Percentiles rank a stretch among this genome's conserved stretches.
Conservation (phyloP, 768 basidiomycete species). For the Agrocybe pediades region DNA sequence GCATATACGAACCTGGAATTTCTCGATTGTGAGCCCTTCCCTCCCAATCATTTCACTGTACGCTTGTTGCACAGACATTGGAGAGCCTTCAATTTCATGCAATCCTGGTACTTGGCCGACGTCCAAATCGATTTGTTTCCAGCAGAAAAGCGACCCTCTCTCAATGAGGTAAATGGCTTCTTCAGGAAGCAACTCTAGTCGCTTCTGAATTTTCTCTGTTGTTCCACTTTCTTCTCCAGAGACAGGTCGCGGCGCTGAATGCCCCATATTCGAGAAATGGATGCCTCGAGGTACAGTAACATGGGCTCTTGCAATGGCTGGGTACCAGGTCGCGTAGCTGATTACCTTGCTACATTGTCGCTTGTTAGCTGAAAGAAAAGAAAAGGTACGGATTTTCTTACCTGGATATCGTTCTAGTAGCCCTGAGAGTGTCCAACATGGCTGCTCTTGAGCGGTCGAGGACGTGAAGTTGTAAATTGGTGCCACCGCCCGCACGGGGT, state of each 20-base stretch:
- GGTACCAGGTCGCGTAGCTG: constrained; percentile 83
- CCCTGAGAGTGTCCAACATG: constrained; percentile 82
- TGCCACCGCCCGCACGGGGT: constrained; percentile 65
- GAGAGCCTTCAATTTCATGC: constrained; percentile 54
- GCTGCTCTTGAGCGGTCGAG: constrained; percentile 80
- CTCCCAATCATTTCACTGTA: constrained; percentile 83
- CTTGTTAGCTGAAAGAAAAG: constrained; percentile 1
- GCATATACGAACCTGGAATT: constrained; percentile 70
- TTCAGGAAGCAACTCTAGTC: constrained; percentile 89
- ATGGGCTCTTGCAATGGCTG: constrained; percentile 61
- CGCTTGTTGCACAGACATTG: constrained; percentile 92
- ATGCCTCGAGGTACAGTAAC: constrained; percentile 80
- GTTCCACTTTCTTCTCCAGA: constrained; percentile 32
- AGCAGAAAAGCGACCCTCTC: constrained; percentile 85
- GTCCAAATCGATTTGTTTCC: constrained; percentile 50
- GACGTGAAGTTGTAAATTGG: constrained; percentile 78
- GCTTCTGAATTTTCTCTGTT: constrained; percentile 54
- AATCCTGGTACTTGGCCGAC: constrained; percentile 31
- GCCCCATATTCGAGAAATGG: constrained; percentile 80
- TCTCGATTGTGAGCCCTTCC: constrained; percentile 78
- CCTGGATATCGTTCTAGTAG: constrained; percentile 78
- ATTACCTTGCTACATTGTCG: constrained; percentile 59
- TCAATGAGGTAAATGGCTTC: constrained; percentile 94
- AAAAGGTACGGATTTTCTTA: constrained; percentile 29
- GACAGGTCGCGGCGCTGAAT: constrained; percentile 60